Base-by-base conservation (phyloP, 495 filamentous ascomycete genomes). In the Tuber brumale region DNA sequence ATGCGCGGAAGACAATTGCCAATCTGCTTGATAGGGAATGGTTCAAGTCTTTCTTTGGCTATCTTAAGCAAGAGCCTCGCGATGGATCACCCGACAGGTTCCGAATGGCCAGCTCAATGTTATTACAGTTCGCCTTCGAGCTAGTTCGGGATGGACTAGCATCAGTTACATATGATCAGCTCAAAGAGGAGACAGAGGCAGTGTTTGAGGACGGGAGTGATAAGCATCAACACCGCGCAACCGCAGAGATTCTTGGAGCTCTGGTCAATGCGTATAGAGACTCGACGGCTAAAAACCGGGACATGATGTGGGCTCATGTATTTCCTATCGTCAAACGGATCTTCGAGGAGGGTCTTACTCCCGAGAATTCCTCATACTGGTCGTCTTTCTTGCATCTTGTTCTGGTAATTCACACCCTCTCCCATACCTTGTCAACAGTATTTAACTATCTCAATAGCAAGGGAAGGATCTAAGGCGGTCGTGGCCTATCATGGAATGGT, bases 221-320 rank as follows among this genome's bases (percentile, higher is more conserved):
- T 81, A 99, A 97, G 83, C 96, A 99, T 84, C 94, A 98, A 83
- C 95, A 99, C 82, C 92, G 95, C 69, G 96, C 96, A 12, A 97
- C 95, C 31, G 89, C 96, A 6, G 95, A 99, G 83, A 97, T 99
- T 75, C 87, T 99, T 23, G 93, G 93, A 31, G 93, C 93, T 37
- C 83, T 99, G 80, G 86, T 98, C 16, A 88, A 88, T 69, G 91
- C 91, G 45, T 91, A 93, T 69, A 85, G 89, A 3, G 93, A 97
- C 73, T 81, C 82, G 8, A 88, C 91, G 9, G 89, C 89, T 18
- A 88, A 92, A 71, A 89, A 90, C 75, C 90, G 93, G 31, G 88
- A 91, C 39, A 83, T 88, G 82, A 88, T 97, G 21, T 98, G 95
- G 95, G 88, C 88, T 71, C 97, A 94, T 84, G 92, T 89, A 1